Base-by-base conservation (phyloP, 2,329 filamentous ascomycete genomes). In the Colletotrichum sp. region DNA sequence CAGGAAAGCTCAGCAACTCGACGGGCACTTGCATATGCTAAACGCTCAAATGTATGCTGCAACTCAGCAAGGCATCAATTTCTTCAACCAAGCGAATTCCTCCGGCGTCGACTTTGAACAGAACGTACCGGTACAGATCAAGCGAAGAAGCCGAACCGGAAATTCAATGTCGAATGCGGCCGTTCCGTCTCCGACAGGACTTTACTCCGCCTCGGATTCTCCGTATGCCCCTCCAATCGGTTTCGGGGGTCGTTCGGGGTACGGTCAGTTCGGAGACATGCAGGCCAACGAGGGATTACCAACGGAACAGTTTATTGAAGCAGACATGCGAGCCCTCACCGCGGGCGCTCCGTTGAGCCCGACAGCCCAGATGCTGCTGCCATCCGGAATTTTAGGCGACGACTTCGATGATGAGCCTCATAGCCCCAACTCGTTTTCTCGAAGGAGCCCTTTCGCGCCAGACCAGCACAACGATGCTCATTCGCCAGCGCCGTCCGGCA, bases 341-440 rank as follows among this genome's bases (percentile, higher is more conserved):
- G 90, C 88, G 22, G 92, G 91, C 32, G 94, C 93, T 3, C 94
- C 94, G 1, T 90, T 96, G 82, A 96, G 94, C 79, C 95, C 95
- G 3, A 94, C 94, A 6, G 95, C 94, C 3, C 92, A 94, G 32
- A 90, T 93, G 18, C 87, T 96, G 5, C 85, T 97, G 18, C 95
- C 95, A 1, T 94, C 94, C 8, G 87, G 86, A n/a, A 89, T 90
- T 75, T 86, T 91, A 76, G 92, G 93, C 67, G 93, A 94, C 78
- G 82, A 79, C n/a, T 86, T 93, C 60, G 92, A 93, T 64, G 88
- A 93, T 52, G 92, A 93, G 18, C 86, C 88, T n/a, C 86, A 85
- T 12, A 89, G 87, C 79, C 86, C 87, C 48, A 78, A 77, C 22
- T 79, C 83, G 58, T 73, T 72, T 77, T 71, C 81, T 80, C 52